Evolutionary conservation across 345 rosid species (phyloP), one percentile per base, ranked within the genome.

Genomic region (Linum lewisii): DNA sequence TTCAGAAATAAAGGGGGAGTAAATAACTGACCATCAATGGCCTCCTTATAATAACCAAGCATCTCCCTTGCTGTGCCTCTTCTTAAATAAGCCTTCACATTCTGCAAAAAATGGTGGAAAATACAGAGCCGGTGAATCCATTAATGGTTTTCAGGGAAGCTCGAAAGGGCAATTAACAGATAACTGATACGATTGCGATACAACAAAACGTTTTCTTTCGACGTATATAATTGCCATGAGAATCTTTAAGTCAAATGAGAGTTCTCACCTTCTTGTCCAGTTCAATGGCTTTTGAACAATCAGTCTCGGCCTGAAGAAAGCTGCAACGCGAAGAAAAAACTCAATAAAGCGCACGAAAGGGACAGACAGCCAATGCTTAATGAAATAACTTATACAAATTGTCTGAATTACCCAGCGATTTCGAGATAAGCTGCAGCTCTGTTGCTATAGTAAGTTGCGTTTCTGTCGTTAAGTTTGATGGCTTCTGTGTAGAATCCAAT

Each of bases 381-480:
- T 47, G 0, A 55, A 34, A 60, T 5, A 45, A 55, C 52, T 22
- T 51, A 10, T n/a, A n/a, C 60, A 25, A 51, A 67, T 63, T 45
- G 21, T 60, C 1, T 56, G 58, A 25, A 47, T 57, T 74, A 94
- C 99, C 96, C 84, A 57, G 84, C 73, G 9, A 79, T 25, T 71
- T 77, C 97, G 61, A 94, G 96, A 78, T 85, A 84, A 32, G 97
- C 97, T 59, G 99, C 99, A 65, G 97, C 95, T 79, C 99, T 82
- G 78, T 94, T 94, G 65, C 84, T 82, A 71, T 85, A 94, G 66
- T 87, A 94, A 6, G 95, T 94, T 56, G 99, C 97, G 72, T 81
- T 94, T 55, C 70, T 84, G 38, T 74, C 84, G 53, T 63, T 82
- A 38, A 90, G 83, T 73, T 75, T 94, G 72, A 94, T 84, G 71